Base-by-base conservation (phyloP, 495 filamentous ascomycete species). In the Chaetomium tenue region DNA sequence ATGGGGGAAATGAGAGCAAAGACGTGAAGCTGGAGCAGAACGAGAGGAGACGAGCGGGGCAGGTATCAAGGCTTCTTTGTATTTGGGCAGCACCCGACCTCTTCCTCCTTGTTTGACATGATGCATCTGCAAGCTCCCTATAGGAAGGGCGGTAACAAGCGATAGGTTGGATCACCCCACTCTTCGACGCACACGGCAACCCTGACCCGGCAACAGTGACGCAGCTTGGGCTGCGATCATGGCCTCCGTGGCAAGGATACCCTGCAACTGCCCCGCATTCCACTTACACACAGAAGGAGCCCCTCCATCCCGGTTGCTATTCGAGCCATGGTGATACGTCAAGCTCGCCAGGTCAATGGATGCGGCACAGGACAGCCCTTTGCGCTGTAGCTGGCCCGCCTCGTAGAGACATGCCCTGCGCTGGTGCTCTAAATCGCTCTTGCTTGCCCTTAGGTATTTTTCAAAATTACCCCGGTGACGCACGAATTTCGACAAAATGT, bases 141-240 rank as follows among this genome's bases (percentile, higher is more conserved):
- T 3, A 50, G 3, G 26, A 16, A 53, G 63, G 16, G 40, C 33
- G 20, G 40, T 56, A 67, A 67, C 65, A 58, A 26, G 56, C 61
- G 61, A 70, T 63, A 44, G 40, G 40, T 44, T 44, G 58, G 58
- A 53, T 59, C 60, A 66, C 63, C 40, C 67, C 67, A 63, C 63
- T 11, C 40, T 15, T 18, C 40, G 40, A 44, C 40, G 39, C 26
- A 50, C 44, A 51, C 46, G 46, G 25, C 54, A 30, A 13, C 25
- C 63, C 20, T 59, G 47, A 15, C 26, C 54, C 28, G 44, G 58
- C 55, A 65, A 60, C 47, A 63, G 40, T 65, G 66, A 68, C 66
- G 66, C 66, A 65, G 25, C 28, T 33, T 37, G 28, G n/a, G 53
- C 33, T 20, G 46, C 23, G 46, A 23, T 37, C 15, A 37, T 50